A percentile compares a stretch with the other conserved stretches of the same genome.
Conservation (phyloP, 345 rosid genomes). For the Eutrema yunnanense region DNA sequence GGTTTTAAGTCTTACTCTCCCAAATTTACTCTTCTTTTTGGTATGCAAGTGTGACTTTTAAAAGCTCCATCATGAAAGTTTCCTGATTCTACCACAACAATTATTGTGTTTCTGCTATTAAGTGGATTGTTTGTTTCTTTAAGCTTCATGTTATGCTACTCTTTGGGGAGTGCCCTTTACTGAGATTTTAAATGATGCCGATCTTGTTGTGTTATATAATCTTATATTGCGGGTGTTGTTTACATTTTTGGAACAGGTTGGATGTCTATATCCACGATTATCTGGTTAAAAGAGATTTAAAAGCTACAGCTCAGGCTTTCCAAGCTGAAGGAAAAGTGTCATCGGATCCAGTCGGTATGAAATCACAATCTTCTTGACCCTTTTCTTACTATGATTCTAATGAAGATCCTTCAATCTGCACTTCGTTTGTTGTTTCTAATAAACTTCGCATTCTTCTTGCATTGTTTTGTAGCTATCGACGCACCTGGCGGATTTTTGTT, state of each 20-base stretch:
- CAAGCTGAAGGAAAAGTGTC: slow-evolving; percentile 97
- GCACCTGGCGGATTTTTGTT: slow-evolving; percentile 99
- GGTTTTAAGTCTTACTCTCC: slow-evolving; percentile 4
- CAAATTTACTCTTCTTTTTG: slow-evolving; percentile 8
- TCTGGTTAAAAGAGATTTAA: slow-evolving; percentile 86
- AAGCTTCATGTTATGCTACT: not conserved
- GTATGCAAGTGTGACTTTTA: not conserved
- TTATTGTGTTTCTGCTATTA: not conserved
- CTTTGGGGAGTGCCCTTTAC: not conserved
- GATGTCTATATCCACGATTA: slow-evolving; percentile 98
- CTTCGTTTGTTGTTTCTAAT: not conserved
- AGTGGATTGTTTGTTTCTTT: slow-evolving; percentile 8
- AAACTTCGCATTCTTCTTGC: slow-evolving; percentile 2
- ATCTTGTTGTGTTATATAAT: not conserved
- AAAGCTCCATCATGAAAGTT: not conserved
- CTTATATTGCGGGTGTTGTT: not conserved
- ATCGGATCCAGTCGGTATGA: slow-evolving; percentile 93
- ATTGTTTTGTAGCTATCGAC: slow-evolving; percentile 66
- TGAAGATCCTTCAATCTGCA: not conserved
- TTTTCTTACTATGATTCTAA: not conserved
- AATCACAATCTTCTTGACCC: slow-evolving; percentile 12
- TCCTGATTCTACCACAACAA: not conserved
- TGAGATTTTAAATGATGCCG: not conserved
- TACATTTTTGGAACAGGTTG: slow-evolving; percentile 46
- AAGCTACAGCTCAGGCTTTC: slow-evolving; percentile 97